phyloP scores from a whole-genome alignment of 768 basidiomycete genomes.

The Tephrocybe sp. region DNA sequence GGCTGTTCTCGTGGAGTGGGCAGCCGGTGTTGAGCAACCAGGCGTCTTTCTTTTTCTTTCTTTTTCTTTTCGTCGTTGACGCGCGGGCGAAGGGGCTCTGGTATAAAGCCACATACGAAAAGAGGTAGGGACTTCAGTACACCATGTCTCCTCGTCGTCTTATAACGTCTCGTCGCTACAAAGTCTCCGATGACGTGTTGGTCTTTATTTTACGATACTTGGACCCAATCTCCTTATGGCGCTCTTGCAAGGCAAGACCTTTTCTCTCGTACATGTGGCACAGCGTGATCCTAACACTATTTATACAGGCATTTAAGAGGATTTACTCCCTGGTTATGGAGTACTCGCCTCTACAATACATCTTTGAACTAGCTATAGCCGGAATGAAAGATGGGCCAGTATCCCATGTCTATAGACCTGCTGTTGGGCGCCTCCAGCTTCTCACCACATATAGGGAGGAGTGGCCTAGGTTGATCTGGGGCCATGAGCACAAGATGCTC shows the following conservation, averaged over 20 bases:
- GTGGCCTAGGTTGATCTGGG: constrained; percentile 48
- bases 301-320: constrained; percentile 42
- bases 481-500: constrained; percentile 43
- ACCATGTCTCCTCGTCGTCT: constrained; percentile 47
- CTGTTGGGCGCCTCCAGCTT: constrained; percentile 42
- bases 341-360: constrained; percentile 47
- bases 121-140: constrained; percentile 27
- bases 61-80: constrained; percentile 39
- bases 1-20: constrained; percentile 37
- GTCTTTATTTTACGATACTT: constrained; percentile 46
- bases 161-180: constrained; percentile 42
- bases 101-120: constrained; percentile 47
- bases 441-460: constrained; percentile 44
- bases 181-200: constrained; percentile 50
- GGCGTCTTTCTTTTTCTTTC: constrained; percentile 38
- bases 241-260: constrained; percentile 41
- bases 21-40: constrained; percentile 43
- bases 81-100: constrained; percentile 17
- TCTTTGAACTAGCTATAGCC: constrained; percentile 44
- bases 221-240: constrained; percentile 46
- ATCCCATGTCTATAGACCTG: constrained; percentile 34
- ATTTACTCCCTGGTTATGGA: constrained; percentile 43
- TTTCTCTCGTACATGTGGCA: neutral
- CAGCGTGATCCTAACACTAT: neutral
- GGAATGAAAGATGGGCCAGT: constrained; percentile 52